phyloP scores from a whole-genome alignment of 2,329 filamentous ascomycete genomes.

The Aspergillus thermomutatus region DNA sequence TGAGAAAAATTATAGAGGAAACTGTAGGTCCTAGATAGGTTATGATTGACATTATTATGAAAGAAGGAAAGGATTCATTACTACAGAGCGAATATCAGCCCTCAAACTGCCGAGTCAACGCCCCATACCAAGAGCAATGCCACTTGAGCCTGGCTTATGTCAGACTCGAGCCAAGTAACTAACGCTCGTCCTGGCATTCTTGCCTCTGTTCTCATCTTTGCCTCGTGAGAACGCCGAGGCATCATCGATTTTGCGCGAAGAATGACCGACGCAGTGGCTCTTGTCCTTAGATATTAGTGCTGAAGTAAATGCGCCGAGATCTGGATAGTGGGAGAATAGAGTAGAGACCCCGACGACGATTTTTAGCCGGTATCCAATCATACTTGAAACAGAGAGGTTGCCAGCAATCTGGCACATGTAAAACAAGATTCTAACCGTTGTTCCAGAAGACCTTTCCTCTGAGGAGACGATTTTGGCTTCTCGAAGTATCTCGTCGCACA shows the following conservation, averaged over 20 bases:
- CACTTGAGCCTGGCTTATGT: neutral
- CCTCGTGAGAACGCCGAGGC: neutral
- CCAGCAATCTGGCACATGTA: too few relatives aligned
- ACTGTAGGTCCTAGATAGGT: too few relatives aligned
- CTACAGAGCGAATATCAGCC: too few relatives aligned
- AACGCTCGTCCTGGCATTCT: too few relatives aligned
- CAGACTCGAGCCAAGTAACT: too few relatives aligned
- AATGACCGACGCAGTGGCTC: neutral
- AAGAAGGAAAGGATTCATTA: too few relatives aligned
- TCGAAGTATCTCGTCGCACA: too few relatives aligned
- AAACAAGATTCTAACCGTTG: neutral
- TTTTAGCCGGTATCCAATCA: too few relatives aligned
- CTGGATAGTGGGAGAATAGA: neutral
- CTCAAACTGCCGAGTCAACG: neutral
- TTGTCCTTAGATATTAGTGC: too few relatives aligned
- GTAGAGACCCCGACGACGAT: neutral
- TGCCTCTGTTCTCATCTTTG: neutral
- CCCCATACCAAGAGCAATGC: neutral
- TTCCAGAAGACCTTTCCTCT: neutral
- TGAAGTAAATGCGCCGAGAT: neutral
- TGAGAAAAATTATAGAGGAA: neutral
- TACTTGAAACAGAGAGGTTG: too few relatives aligned
- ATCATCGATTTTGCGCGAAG: neutral
- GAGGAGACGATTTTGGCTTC: too few relatives aligned
- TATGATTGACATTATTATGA: neutral